Evolutionary conservation across 1,284 basidiomycete species (phyloP).

Genomic region (Leccinum subfulvum): DNA sequence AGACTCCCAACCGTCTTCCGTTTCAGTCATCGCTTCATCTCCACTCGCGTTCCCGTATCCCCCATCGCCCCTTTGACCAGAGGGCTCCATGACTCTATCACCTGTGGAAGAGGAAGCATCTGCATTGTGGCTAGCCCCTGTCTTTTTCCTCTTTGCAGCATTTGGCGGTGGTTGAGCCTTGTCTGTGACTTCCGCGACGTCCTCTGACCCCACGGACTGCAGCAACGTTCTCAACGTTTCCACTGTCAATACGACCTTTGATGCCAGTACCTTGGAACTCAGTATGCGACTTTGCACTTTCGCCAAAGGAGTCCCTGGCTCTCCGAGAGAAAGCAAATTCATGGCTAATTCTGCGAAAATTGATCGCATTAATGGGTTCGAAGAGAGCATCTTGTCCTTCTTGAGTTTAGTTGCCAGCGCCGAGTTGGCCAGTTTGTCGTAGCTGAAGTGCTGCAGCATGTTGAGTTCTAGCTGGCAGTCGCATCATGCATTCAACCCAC

Average conservation of each 20-base stretch:
- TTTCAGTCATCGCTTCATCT: constrained; percentile 29
- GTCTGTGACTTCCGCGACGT: background rate
- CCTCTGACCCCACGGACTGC: constrained; percentile 18
- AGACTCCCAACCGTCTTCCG: constrained; percentile 60
- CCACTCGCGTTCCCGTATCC: constrained; percentile 24
- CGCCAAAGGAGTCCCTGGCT: constrained; percentile 45
- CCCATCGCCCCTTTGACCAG: constrained; percentile 30
- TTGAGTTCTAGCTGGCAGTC: constrained; percentile 1
- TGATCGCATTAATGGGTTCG: constrained; percentile 46
- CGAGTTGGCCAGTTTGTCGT: constrained; percentile 58
- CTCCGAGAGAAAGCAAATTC: constrained; percentile 32
- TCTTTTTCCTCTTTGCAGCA: constrained; percentile 12
- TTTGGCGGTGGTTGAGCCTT: background rate
- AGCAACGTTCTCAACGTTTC: constrained; percentile 48
- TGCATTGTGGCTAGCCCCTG: constrained; percentile 1
- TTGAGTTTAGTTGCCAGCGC: constrained; percentile 71
- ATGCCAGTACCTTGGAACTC: constrained; percentile 74
- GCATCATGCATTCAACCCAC: constrained; percentile 36
- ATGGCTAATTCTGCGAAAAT: constrained; percentile 44
- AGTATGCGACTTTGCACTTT: constrained; percentile 75
- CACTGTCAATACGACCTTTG: constrained; percentile 55
- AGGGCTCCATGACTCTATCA: constrained; percentile 17
- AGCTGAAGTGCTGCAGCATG: constrained; percentile 51
- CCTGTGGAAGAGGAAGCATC: background rate
- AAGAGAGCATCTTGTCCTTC: constrained; percentile 64